Evolutionary conservation across 306 rosid genomes (phyloP), one percentile per base, ranked within the genome.

Genomic region (Quercus agrifolia): DNA sequence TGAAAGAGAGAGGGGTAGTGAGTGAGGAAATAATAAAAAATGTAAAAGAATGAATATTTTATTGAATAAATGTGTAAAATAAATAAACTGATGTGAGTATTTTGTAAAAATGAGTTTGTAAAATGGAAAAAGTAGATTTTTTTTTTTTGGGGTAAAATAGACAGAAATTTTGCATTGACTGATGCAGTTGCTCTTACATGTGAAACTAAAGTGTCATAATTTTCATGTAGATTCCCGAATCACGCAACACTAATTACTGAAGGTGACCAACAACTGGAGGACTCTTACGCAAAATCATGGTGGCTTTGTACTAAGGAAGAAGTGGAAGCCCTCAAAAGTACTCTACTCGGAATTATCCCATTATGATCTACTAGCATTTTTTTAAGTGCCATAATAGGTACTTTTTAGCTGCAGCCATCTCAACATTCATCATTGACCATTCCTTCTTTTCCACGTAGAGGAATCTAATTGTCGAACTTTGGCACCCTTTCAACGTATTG

Each of bases 311-410:
- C 84, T 0, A 71, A 76, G 28, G 73, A 64, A 76, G 87, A 76
- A 79, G 87, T 71, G 78, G 84, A 83, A 72, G 84, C 71, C 78
- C 81, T 83, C 41, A 75, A 83, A 72, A 23, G 23, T 23, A 30
- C 69, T 5, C 41, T 35, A 35, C 41, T 35, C 8, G 8, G 41
- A 35, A 35, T 35, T 35, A 35, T 35, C 41, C 78, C 84, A 41
- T 19, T 79, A 3, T 79, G 87, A 83, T 83, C 84, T 28, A 54
- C 84, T 2, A 68, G 87, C 38, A 71, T 79, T 55, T 77, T 64
- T 18, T 5, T 79, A 73, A 18, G 73, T 77, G 75, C 64, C 41
- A 28, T 78, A 25, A 75, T 79, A 2, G 83, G 75, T 27, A 56
- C 71, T 5, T 67, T 31, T 9, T 83, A n/a, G 78, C 86, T 74